Evolutionary conservation across 2,329 filamentous ascomycete genomes (phyloP), one percentile per base, ranked within the genome.

Genomic region (Raffaelea albimanens): DNA sequence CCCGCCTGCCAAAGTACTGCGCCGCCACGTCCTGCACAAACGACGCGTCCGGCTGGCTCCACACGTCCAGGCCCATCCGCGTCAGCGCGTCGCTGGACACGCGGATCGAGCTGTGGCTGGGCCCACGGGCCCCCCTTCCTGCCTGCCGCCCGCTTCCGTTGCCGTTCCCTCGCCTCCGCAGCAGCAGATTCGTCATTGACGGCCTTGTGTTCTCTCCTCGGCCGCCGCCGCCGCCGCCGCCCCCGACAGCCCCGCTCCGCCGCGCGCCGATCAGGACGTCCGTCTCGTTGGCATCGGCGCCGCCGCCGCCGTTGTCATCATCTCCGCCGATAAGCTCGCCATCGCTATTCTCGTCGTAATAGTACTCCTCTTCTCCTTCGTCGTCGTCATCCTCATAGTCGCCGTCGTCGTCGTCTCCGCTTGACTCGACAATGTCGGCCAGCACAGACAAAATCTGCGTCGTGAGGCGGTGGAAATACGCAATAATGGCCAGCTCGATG

Each of bases 391-490:
- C 55, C n/a, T 54, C 55, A 23, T 59, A 58, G 20, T 58, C 54
- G 7, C 56, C 53, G 20, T 69, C 70, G 2, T 65, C 63, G 25
- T 68, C 67, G n/a, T 69, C 70, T 11, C 71, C 71, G 5, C 67
- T 61, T 43, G 61, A 61, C 36, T 73, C 71, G 5, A 86, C 75
- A 3, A 86, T 65, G 52, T 82, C 78, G 0, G 75, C 73, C 46
- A 89, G 61, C 3, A 76, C 74, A 1, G 72, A 72, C 20, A 91
- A 65, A 40, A 87, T 72, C 55, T 78, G 71, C 2, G 77, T 75
- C 0, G 86, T 89, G 45, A 88, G 70, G 1, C 85, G 78, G 63
- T 90, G 86, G 63, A 91, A 91, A 63, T 89, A 93, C 1, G 85
- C 82, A 47, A 90, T 85, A 44, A 88, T 76, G 38, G 82, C 78